Conservation (phyloP, 306 rosid genomes). For the Oemleria cerasiformis region DNA sequence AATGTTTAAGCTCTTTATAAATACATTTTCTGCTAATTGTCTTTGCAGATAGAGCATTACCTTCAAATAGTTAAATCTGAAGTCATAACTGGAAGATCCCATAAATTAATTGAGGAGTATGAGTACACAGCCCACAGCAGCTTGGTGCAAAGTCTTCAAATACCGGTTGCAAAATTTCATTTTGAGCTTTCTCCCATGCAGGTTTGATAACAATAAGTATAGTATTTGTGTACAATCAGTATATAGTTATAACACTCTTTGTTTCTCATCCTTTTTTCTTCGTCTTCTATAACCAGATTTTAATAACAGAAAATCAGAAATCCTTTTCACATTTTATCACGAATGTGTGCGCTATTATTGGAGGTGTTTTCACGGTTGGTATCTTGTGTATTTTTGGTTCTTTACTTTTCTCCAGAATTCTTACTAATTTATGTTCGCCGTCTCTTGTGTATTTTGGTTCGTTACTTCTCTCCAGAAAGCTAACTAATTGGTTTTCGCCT, state of each 20-base stretch:
- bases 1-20: background rate
- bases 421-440: slow-evolving; percentile 10
- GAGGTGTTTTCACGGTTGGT: slow-evolving; percentile 98
- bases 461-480: slow-evolving; percentile 3
- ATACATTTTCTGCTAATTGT: slow-evolving; percentile 18
- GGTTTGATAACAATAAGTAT: slow-evolving; percentile 37
- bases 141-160: slow-evolving; percentile 53
- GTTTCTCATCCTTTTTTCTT: slow-evolving; percentile 22
- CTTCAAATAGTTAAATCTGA: slow-evolving; percentile 92
- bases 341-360: slow-evolving; percentile 89
- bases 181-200: slow-evolving; percentile 99
- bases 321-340: slow-evolving; percentile 93
- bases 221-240: slow-evolving; percentile 12
- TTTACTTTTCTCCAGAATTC: slow-evolving; percentile 1
- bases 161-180: slow-evolving; percentile 89
- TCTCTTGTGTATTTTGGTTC: background rate
- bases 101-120: slow-evolving; percentile 72
- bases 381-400: slow-evolving; percentile 10
- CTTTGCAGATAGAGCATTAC: slow-evolving; percentile 89
- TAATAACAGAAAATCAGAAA: slow-evolving; percentile 70
- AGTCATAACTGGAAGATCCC: slow-evolving; percentile 52
- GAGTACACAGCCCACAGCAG: slow-evolving; percentile 98
- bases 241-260: background rate
- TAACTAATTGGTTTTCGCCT: slow-evolving; percentile 11
- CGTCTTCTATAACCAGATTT: slow-evolving; percentile 48